Evolutionary conservation across 805 yeast species (phyloP).

Genomic region (Barnettozyma siamensis): DNA sequence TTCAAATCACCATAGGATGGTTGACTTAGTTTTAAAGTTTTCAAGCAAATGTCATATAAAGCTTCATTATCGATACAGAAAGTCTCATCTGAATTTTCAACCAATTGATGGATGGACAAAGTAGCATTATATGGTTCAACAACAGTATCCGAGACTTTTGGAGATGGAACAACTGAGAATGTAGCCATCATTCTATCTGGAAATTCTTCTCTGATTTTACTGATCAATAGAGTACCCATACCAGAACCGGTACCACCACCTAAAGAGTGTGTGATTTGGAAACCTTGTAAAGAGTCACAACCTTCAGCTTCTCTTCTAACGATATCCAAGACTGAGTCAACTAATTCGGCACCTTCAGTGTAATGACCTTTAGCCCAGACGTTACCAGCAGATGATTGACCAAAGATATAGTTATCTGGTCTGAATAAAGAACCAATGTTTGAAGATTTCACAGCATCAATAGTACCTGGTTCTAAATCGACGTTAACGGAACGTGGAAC

Average conservation of each 20-base stretch:
- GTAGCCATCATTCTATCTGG: constrained; percentile 97
- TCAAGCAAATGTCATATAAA: constrained; percentile 95
- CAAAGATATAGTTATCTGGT: constrained; percentile 94
- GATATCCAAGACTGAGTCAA: constrained; percentile 92
- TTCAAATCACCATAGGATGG: constrained; percentile 85
- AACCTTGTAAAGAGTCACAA: constrained; percentile 97
- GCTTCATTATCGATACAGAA: constrained; percentile 99
- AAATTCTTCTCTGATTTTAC: constrained; percentile 86
- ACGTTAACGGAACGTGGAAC: constrained; percentile 97
- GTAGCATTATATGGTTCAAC: constrained; percentile 99
- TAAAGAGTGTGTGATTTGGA: constrained; percentile 91
- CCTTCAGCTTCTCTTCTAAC: constrained; percentile 94
- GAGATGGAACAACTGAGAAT: constrained; percentile 98
- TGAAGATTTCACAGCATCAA: constrained; percentile 95
- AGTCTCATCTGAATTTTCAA: constrained; percentile 98
- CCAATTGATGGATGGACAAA: constrained; percentile 90
- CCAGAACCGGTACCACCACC: constrained; percentile 99
- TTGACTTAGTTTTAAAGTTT: constrained; percentile 85
- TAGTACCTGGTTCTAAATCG: constrained; percentile 96
- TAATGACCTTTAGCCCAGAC: constrained; percentile 99
- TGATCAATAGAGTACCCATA: constrained; percentile 88
- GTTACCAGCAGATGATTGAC: constrained; percentile 98
- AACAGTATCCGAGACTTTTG: constrained; percentile 93
- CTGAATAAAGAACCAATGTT: constrained; percentile 87
- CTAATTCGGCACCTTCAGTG: constrained; percentile 92